Evolutionary conservation across 2,329 filamentous ascomycete species (phyloP).

Genomic region (Lomentospora prolificans): DNA sequence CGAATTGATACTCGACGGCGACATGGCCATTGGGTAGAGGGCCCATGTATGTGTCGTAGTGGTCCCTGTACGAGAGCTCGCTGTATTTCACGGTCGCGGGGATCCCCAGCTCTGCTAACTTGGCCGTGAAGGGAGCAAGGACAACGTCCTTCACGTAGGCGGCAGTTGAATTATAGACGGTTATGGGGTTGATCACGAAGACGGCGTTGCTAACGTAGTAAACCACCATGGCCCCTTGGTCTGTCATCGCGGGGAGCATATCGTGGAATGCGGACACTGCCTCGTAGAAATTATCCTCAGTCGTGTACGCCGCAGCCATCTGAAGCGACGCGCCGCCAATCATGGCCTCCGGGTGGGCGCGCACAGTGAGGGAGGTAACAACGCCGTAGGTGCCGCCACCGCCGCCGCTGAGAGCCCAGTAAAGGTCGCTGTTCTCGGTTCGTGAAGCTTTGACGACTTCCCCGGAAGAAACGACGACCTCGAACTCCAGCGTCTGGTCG

Average conservation of each 20-base stretch:
- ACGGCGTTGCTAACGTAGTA: not conserved
- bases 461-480: too few relatives aligned
- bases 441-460: constrained; percentile 43
- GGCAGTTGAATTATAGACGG: not conserved
- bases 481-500: constrained; percentile 48
- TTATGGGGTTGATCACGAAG: not conserved
- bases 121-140: not conserved
- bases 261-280: not conserved
- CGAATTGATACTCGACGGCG: not conserved
- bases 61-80: not conserved
- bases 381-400: constrained; percentile 50
- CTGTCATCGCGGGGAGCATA: not conserved
- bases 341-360: too few relatives aligned
- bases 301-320: too few relatives aligned
- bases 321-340: too few relatives aligned
- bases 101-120: not conserved
- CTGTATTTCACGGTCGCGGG: not conserved
- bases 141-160: too few relatives aligned
- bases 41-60: not conserved
- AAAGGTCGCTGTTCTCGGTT: constrained; percentile 42
- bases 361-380: constrained; percentile 44
- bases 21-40: not conserved
- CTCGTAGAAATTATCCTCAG: not conserved
- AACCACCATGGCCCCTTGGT: not conserved
- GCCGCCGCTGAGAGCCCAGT: constrained; percentile 53